Conservation (phyloP, 1,284 basidiomycete genomes). For the Tylopilus sp. region DNA sequence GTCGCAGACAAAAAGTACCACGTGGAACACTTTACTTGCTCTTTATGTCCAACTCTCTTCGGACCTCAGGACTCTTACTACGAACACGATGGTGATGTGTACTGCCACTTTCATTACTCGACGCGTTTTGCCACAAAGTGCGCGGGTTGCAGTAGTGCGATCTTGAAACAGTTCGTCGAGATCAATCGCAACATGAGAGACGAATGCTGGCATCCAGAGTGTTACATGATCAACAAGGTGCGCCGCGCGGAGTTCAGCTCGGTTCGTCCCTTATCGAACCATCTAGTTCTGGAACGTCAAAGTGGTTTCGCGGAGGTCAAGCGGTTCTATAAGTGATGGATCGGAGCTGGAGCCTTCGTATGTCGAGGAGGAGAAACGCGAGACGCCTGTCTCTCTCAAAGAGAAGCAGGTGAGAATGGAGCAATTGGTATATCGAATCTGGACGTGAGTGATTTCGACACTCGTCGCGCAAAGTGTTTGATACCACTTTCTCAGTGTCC, state of each 20-base stretch:
- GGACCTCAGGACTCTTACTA: conserved; percentile 99
- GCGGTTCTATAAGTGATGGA: conserved; percentile 56
- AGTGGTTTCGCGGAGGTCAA: conserved; percentile 76
- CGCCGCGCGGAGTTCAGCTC: conserved; percentile 17
- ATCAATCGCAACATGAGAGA: conserved; percentile 98
- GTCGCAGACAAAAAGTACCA: conserved; percentile 93
- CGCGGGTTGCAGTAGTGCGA: conserved; percentile 96
- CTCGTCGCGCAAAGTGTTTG: conserved; percentile 7
- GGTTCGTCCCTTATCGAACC: conserved; percentile 17
- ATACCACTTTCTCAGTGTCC: conserved; percentile 53
- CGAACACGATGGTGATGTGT: conserved; percentile 95
- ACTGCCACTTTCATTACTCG: conserved; percentile 98
- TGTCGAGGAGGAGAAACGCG: conserved; percentile 73
- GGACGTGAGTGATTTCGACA: conserved; percentile 66
- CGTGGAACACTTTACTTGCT: conserved; percentile 99
- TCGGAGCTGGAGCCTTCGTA: conserved; percentile 54
- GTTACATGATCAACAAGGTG: conserved; percentile 99
- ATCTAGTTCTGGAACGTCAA: conserved; percentile 98
- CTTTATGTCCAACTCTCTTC: conserved; percentile 92
- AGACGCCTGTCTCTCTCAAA: conserved; percentile 83
- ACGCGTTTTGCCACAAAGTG: conserved; percentile 98
- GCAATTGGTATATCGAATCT: conserved; percentile 96
- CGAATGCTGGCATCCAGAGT: conserved; percentile 99
- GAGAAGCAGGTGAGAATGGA: conserved; percentile 96
- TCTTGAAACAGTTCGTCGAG: conserved; percentile 99